These are phyloP conservation scores for Fusarium falciforme DNA, from an alignment of 2,329 filamentous ascomycete genomes.

Conservation along the genomic window DNA sequence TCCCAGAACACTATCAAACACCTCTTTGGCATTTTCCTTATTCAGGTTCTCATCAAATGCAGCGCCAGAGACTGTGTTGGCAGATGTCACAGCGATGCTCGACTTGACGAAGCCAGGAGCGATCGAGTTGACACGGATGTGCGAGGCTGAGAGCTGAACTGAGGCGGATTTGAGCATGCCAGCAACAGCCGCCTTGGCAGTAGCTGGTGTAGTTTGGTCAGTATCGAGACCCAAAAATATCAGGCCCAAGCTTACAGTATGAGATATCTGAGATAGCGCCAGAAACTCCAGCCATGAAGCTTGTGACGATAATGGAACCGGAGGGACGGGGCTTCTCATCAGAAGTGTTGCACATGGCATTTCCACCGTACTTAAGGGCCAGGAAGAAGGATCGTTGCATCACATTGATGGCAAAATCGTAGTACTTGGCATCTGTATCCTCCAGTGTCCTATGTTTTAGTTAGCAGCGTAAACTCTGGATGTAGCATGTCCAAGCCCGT, in stretches of 20 bases:
- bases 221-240: background rate
- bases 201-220: background rate
- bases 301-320: background rate
- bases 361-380: conserved; percentile 27
- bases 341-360: conserved; percentile 21
- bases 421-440: conserved; percentile 19
- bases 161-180: conserved; percentile 17
- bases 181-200: conserved; percentile 9
- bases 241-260: background rate
- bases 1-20: background rate
- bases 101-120: conserved; percentile 8
- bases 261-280: background rate
- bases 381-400: conserved; percentile 33
- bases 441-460: conserved; percentile 20
- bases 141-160: conserved; percentile 17
- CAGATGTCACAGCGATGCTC: background rate
- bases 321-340: background rate
- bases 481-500: no score
- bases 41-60: background rate
- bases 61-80: background rate
- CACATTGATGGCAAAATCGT: conserved; percentile 13
- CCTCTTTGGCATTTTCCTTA: background rate
- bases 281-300: background rate
- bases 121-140: conserved; percentile 28
- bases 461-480: background rate